Evolutionary conservation across 257 asterid species (phyloP).

Genomic region (Henckelia pumila): DNA sequence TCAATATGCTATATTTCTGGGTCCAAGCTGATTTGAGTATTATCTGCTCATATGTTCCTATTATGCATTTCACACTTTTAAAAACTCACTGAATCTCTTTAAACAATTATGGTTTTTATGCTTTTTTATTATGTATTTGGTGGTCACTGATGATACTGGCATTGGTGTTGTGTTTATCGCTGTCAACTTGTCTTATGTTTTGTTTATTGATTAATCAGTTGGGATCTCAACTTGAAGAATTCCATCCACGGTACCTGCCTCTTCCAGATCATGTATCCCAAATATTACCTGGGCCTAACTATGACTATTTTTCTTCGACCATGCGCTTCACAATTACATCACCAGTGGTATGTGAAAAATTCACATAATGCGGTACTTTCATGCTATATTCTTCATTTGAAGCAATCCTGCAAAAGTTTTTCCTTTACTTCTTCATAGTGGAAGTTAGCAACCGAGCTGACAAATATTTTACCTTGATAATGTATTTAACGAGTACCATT

Average conservation of each 20-base stretch:
- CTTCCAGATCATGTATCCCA: conserved; percentile 86
- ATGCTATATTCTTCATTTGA: background rate
- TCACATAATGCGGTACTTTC: conserved; percentile 7
- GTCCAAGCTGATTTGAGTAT: conserved; percentile 17
- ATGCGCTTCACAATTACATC: conserved; percentile 87
- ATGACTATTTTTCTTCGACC: conserved; percentile 78
- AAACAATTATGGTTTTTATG: background rate
- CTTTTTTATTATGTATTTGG: background rate
- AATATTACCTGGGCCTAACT: conserved; percentile 84
- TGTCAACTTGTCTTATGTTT: conserved; percentile 1
- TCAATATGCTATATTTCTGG: conserved; percentile 17
- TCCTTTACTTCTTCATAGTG: background rate
- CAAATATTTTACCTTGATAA: background rate
- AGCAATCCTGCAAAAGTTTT: background rate
- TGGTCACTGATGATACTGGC: background rate
- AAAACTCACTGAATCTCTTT: conserved; percentile 5
- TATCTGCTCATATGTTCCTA: conserved; percentile 1
- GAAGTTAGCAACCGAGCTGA: conserved; percentile 15
- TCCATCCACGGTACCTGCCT: conserved; percentile 63
- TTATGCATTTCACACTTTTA: background rate
- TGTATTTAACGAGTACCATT: background rate
- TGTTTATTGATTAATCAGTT: conserved; percentile 40
- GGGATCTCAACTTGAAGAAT: conserved; percentile 60
- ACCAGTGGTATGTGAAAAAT: conserved; percentile 65
- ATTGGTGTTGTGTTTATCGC: background rate